phyloP scores from a whole-genome alignment of 1,139 yeast species.

The Blastobotrys malaysiensis region DNA sequence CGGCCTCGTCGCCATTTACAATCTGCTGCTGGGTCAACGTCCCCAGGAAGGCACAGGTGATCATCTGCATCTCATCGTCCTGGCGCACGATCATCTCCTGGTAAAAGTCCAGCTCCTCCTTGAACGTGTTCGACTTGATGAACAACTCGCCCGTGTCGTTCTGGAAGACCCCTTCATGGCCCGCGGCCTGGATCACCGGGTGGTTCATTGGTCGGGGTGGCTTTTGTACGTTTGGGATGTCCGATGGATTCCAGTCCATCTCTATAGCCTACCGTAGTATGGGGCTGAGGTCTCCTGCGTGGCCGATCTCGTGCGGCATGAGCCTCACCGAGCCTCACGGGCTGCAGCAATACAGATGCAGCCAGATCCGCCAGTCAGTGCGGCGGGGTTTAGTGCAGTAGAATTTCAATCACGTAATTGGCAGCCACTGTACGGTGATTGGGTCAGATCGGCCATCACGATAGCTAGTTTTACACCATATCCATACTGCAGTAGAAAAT shows the following conservation, averaged over 20 bases:
- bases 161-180: slow-evolving; percentile 75
- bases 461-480: neutral
- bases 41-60: slow-evolving; percentile 41
- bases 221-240: neutral
- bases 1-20: slow-evolving; percentile 2
- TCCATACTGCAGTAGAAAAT: neutral
- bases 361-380: neutral
- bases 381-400: neutral
- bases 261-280: neutral
- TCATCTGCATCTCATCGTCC: slow-evolving; percentile 22
- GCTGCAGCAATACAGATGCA: too few relatives aligned
- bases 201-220: slow-evolving; percentile 4
- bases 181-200: slow-evolving; percentile 60
- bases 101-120: slow-evolving; percentile 71
- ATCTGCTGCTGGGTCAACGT: slow-evolving; percentile 31
- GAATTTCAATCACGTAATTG: neutral
- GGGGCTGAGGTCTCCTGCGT: too few relatives aligned
- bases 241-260: too few relatives aligned
- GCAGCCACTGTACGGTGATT: slow-evolving; percentile 1
- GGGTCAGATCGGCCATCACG: neutral
- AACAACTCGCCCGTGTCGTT: slow-evolving; percentile 60
- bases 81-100: slow-evolving; percentile 23
- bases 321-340: too few relatives aligned
- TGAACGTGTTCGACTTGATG: slow-evolving; percentile 54
- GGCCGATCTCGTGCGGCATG: too few relatives aligned